Base-by-base conservation (phyloP, 139 green algal species). In the Auxenochlorella pyrenoidosa region DNA sequence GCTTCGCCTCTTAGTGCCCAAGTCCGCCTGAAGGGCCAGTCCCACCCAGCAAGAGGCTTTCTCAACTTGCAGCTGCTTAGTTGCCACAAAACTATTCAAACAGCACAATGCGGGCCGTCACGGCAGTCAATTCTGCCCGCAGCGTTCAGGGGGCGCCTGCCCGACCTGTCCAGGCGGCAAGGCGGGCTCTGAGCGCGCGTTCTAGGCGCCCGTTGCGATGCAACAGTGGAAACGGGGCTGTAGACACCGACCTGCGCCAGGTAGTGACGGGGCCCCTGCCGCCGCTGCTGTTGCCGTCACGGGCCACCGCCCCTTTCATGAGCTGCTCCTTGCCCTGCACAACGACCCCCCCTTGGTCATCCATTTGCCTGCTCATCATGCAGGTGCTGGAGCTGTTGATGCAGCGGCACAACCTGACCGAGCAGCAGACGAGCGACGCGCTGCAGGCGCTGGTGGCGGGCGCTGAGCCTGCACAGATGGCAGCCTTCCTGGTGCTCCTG, bases 401-500 rank as follows among this genome's bases (percentile, higher is more conserved):
- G 43, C 87, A 71, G 19, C 58, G 93, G 0, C 82, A 94, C 60
- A 91, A 98, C 84, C 89, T 98, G 38, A 92, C 75, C 1, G 85
- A 96, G 82, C 44, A 94, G 68, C 88, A 97, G 85, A 54, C 85
- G 4, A 84, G 51, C 59, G 34, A 66, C 21, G 41, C 58, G 58
- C 63, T 92, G 47, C 85, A 96, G 89, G 80, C 65, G 0, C 83
- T 99, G 26, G 83, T 99, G 72, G 87, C 93, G 1, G 90, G 95
- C 24, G 95, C 93, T 13, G 86, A 93, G 0, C 82, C 95, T 10
- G 94, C 96, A 75, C 96, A 99, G 88, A 96, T 97, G 4, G 90
- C 94, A 3, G 97, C 97, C 0, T 99, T 99, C 90, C 90, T 99
- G 32, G 97, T 98, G 60, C 95, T 99, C 63, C 93, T 99, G 63